Conservation (phyloP, 2,329 filamentous ascomycete species). For the Aspergillus texensis region DNA sequence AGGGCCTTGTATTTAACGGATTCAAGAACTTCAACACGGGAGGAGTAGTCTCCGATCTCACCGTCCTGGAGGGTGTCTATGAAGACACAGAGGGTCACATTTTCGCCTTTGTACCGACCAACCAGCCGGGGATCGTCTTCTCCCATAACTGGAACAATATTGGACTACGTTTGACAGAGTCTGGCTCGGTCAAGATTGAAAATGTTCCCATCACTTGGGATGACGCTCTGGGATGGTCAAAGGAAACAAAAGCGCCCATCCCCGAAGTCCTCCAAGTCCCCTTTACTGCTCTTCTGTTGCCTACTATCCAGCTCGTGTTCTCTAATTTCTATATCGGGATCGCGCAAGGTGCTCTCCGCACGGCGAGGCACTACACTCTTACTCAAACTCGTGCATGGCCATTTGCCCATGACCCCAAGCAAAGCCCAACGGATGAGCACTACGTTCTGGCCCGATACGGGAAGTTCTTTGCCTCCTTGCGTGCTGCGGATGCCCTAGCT, state of each 20-base stretch:
- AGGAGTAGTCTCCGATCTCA: slow-evolving; percentile 67
- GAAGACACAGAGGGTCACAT: slow-evolving; percentile 63
- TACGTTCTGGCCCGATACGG: slow-evolving; percentile 68
- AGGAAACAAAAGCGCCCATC: slow-evolving; percentile 53
- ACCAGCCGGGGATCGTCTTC: slow-evolving; percentile 58
- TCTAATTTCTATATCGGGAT: slow-evolving; percentile 68
- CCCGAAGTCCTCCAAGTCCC: slow-evolving; percentile 55
- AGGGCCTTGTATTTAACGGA: slow-evolving; percentile 62
- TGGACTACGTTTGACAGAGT: slow-evolving; percentile 65
- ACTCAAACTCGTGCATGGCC: slow-evolving; percentile 65
- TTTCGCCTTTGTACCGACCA: slow-evolving; percentile 62
- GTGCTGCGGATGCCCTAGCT: slow-evolving; percentile 61
- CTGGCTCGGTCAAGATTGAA: slow-evolving; percentile 63
- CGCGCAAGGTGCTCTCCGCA: slow-evolving; percentile 61
- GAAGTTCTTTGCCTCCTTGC: slow-evolving; percentile 64
- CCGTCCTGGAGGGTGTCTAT: slow-evolving; percentile 65
- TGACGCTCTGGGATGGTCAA: slow-evolving; percentile 65
- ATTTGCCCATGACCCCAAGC: slow-evolving; percentile 64
- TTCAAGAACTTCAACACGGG: slow-evolving; percentile 70
- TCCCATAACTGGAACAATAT: slow-evolving; percentile 67
- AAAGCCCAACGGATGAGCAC: slow-evolving; percentile 62
- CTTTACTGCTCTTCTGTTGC: slow-evolving; percentile 61
- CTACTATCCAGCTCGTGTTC: slow-evolving; percentile 69
- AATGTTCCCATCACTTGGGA: slow-evolving; percentile 61
- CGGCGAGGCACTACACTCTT: slow-evolving; percentile 55